These are phyloP conservation scores for Paxillus ammoniavirescens DNA, from an alignment of 768 basidiomycete genomes.

Conservation along the genomic window DNA sequence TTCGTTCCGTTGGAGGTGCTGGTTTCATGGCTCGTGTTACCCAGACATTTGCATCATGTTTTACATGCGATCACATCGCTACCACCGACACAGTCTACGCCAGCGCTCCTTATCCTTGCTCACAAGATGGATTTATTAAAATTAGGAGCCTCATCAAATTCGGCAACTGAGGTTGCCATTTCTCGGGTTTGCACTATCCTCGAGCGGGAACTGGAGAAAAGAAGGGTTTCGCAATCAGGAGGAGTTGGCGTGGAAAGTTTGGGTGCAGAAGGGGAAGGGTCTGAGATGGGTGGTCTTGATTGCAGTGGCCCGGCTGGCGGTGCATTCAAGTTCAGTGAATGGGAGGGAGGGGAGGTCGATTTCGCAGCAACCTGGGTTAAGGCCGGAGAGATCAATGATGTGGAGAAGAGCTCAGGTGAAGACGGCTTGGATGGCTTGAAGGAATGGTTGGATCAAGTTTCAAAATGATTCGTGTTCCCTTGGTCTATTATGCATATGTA, in stretches of 20 bases:
- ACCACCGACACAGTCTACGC: constrained; percentile 64
- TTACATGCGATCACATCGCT: constrained; percentile 69
- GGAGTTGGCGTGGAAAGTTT: constrained; percentile 73
- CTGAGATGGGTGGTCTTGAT: constrained; percentile 74
- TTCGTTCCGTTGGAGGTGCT: not conserved
- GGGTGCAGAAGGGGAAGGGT: constrained; percentile 62
- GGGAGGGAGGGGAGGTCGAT: constrained; percentile 81
- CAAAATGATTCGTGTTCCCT: constrained; percentile 25
- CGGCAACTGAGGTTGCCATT: constrained; percentile 50
- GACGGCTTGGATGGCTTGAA: constrained; percentile 44
- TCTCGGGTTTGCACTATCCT: constrained; percentile 74
- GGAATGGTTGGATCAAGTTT: constrained; percentile 48
- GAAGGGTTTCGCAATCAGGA: constrained; percentile 58
- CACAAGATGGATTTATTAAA: constrained; percentile 78
- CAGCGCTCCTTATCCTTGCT: constrained; percentile 64
- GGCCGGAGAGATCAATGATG: constrained; percentile 31
- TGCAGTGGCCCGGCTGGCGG: constrained; percentile 53
- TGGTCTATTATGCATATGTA: not conserved
- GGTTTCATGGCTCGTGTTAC: constrained; percentile 1
- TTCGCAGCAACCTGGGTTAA: constrained; percentile 61
- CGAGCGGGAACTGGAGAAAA: constrained; percentile 83
- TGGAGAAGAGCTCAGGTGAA: constrained; percentile 35
- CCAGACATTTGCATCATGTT: constrained; percentile 71
- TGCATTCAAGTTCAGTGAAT: constrained; percentile 70
- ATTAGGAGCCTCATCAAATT: constrained; percentile 32